Percentiles rank a stretch among this genome's conserved stretches.
These are phyloP conservation scores for Aspergillus novoparasiticus DNA, from an alignment of 2,329 filamentous ascomycete genomes.

Conservation along the genomic window DNA sequence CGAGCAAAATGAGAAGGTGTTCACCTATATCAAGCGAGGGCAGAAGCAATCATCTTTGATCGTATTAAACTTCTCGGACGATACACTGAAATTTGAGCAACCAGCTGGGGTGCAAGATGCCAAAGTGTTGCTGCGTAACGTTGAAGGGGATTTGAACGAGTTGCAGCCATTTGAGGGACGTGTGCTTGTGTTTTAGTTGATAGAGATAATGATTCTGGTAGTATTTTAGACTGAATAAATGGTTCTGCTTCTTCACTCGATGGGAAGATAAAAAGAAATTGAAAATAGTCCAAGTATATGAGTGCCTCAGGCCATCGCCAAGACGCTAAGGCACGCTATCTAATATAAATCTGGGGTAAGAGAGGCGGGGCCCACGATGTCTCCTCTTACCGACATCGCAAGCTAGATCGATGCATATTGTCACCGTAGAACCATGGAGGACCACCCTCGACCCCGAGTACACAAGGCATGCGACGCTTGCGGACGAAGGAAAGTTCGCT, in stretches of 20 bases:
- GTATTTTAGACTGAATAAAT: not conserved
- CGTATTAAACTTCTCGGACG: constrained; percentile 20
- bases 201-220: not conserved
- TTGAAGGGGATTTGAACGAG: constrained; percentile 19
- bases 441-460: constrained; percentile 10
- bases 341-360: not conserved
- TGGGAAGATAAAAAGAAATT: not conserved
- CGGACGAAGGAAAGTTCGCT: constrained; percentile 50
- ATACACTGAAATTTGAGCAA: constrained; percentile 1
- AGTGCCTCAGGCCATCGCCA: not conserved
- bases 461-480: constrained; percentile 50
- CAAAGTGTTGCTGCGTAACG: constrained; percentile 28
- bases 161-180: constrained; percentile 38
- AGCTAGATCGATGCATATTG: not conserved
- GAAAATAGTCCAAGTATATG: not conserved
- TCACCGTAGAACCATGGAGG: not conserved
- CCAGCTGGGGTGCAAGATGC: not conserved
- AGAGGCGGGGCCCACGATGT: not conserved
- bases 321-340: not conserved
- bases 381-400: not conserved
- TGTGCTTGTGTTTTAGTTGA: constrained; percentile 13
- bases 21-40: constrained; percentile 38
- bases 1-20: constrained; percentile 53
- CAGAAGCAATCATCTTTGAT: constrained; percentile 11
- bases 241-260: not conserved